A percentile compares a stretch with the other conserved stretches of the same genome.
Conservation (phyloP, 2,329 filamentous ascomycete genomes). For the Pestalotiopsis fici region DNA sequence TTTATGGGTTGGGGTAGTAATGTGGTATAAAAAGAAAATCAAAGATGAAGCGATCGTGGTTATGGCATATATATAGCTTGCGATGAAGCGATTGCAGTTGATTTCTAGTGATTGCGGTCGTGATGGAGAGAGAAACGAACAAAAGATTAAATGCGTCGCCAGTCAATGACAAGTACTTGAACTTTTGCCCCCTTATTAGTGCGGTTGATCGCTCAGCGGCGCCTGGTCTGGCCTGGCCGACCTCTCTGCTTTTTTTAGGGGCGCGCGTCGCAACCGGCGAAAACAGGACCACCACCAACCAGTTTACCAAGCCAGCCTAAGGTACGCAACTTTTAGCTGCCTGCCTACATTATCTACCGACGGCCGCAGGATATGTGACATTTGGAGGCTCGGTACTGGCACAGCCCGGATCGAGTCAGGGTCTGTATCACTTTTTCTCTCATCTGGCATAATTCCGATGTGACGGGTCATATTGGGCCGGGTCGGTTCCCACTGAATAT, state of each 20-base stretch:
- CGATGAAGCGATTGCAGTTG: background rate
- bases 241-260: background rate
- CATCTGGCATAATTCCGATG: background rate
- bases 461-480: background rate
- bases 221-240: too few relatives aligned
- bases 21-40: background rate
- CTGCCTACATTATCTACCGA: background rate
- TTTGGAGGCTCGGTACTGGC: background rate
- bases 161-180: background rate
- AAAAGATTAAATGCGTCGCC: background rate
- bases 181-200: background rate
- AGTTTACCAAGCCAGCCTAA: background rate
- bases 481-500: too few relatives aligned
- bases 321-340: background rate
- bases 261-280: background rate
- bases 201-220: background rate
- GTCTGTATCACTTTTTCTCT: background rate
- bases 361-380: background rate
- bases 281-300: background rate
- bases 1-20: background rate
- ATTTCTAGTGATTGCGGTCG: background rate
- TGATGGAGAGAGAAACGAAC: background rate
- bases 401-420: background rate
- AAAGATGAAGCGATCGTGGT: background rate
- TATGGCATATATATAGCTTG: background rate